A percentile compares a stretch with the other conserved stretches of the same genome.
phyloP scores from a whole-genome alignment of 306 rosid species.

The Dryas octopetala region DNA sequence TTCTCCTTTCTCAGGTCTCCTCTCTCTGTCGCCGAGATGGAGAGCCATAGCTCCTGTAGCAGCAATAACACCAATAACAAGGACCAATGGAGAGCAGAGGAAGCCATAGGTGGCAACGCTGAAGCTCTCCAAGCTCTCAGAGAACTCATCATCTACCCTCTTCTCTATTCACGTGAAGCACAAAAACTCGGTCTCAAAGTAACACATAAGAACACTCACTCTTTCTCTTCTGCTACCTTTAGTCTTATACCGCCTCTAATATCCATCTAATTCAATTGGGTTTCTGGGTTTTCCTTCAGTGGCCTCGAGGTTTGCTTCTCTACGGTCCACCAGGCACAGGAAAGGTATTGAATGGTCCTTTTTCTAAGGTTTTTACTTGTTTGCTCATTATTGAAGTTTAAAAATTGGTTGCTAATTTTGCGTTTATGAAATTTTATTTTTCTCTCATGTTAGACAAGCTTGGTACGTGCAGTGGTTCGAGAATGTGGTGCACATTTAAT shows the following conservation, averaged over 20 bases:
- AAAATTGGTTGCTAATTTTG: not conserved
- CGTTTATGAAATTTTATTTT: not conserved
- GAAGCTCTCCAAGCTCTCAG: slow-evolving; percentile 72
- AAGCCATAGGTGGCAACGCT: slow-evolving; percentile 68
- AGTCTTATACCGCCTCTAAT: not conserved
- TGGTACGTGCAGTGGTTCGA: slow-evolving; percentile 80
- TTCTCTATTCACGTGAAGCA: slow-evolving; percentile 51
- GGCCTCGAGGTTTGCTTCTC: slow-evolving; percentile 81
- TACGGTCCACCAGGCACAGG: slow-evolving; percentile 97
- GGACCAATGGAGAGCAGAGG: slow-evolving; percentile 62
- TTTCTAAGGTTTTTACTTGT: slow-evolving; percentile 5
- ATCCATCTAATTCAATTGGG: not conserved
- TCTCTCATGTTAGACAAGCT: slow-evolving; percentile 60
- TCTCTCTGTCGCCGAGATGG: slow-evolving; percentile 29
- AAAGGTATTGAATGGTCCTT: slow-evolving; percentile 47
- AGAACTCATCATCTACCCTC: slow-evolving; percentile 73
- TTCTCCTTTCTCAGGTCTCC: not conserved
- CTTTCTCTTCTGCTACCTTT: not conserved
- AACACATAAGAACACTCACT: slow-evolving; percentile 4
- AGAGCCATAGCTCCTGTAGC: slow-evolving; percentile 23
- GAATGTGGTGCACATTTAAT: slow-evolving; percentile 83
- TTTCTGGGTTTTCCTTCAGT: slow-evolving; percentile 48
- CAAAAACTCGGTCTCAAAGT: slow-evolving; percentile 68
- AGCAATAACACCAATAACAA: not conserved
- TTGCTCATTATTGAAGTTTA: slow-evolving; percentile 4